Base-by-base conservation (phyloP, 306 rosid genomes). In the Lathyrus oleraceus region DNA sequence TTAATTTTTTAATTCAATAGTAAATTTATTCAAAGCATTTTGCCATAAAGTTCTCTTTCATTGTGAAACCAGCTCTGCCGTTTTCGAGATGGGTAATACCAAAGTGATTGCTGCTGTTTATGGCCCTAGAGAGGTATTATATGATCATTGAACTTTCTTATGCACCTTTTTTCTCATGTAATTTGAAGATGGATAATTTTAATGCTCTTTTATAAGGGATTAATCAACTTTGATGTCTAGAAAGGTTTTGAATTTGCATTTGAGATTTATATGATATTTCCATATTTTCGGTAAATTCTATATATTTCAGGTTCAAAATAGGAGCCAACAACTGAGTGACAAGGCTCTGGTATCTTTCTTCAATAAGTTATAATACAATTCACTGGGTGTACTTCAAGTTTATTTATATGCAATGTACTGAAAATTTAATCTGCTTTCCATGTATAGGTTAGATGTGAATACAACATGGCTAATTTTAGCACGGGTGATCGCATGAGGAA, bases 41-140 rank as follows among this genome's bases (percentile, higher is more conserved):
- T 12, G 9, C 32, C 64, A 44, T 14, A 36, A 23, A 14, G 2
- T 23, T 52, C 16, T 36, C 23, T 16, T 39, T 25, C 48, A 39
- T 73, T 40, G 71, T 36, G 21, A 11, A 73, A 72, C 62, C 86
- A 89, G 96, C 39, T 92, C 96, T 52, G 92, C 96, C 11, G 32
- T 84, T 62, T 92, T 92, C 59, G 96, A 92, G 88, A 92, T 92
- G 98, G 96, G 96, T 61, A 86, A 86, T 82, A 90, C 98, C 64
- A 88, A 92, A 80, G 96, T 90, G 52, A 66, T 92, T 81, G 98
- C 96, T 45, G 96, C 96, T 61, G 96, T 92, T 17, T 92, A 89
- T 76, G 97, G 96, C 65, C 98, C 96, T 19, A 73, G 93, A 88
- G 96, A 90, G 96, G 96, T 92, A 79, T 23, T 8, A 12, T 45